These are phyloP conservation scores for Elasticomyces elasticus DNA, from an alignment of 495 filamentous ascomycete genomes.

Conservation along the genomic window DNA sequence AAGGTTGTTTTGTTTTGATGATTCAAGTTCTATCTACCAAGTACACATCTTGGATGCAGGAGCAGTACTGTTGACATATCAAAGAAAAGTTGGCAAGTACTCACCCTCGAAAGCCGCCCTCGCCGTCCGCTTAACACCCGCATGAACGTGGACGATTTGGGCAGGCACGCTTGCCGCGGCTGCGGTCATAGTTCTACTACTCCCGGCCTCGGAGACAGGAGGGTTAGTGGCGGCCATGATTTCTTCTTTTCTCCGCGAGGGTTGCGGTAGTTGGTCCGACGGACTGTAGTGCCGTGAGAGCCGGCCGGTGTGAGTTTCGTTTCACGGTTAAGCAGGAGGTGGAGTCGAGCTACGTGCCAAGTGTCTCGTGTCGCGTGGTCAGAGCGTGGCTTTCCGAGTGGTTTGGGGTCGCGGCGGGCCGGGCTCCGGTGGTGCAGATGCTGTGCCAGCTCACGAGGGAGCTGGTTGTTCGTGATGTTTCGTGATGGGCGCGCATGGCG, in stretches of 20 bases:
- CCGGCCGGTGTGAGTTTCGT: not conserved
- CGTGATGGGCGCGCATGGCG: no score
- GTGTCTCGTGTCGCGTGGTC: not conserved
- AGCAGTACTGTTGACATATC: no score
- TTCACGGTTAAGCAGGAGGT: no score
- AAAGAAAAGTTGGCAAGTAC: constrained; percentile 1
- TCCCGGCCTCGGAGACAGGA: not conserved
- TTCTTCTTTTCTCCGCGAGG: no score
- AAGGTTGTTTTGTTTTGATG: no score
- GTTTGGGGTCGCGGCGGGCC: not conserved
- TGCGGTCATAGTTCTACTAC: constrained; percentile 32
- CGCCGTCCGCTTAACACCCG: constrained; percentile 55
- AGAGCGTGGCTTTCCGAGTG: not conserved
- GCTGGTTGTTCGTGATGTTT: no score
- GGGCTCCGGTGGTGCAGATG: not conserved
- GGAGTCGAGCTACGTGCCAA: not conserved
- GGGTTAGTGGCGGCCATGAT: constrained; percentile 12
- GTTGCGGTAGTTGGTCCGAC: no score
- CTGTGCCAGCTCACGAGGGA: not conserved
- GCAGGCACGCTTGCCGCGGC: constrained; percentile 33
- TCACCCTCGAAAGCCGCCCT: constrained; percentile 74
- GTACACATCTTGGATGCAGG: no score
- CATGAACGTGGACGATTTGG: no score
- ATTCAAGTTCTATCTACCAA: no score
- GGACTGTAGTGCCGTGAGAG: not conserved